Evolutionary conservation across 768 basidiomycete species (phyloP).

Genomic region (Sarcodon aspratus): DNA sequence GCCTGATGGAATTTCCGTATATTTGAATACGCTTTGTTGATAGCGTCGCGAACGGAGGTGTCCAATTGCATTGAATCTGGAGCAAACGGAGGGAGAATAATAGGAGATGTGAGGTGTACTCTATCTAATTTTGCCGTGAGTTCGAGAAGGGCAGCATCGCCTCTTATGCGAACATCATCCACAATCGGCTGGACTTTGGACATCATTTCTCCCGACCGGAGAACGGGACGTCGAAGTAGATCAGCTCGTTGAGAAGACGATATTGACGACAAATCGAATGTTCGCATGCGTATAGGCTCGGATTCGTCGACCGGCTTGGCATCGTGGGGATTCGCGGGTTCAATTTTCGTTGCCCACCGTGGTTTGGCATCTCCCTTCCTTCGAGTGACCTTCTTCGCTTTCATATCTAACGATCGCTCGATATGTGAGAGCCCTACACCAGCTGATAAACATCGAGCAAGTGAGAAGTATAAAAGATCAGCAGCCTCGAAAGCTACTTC

Average conservation of each 20-base stretch:
- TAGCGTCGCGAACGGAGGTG: constrained; percentile 60
- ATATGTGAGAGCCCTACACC: constrained; percentile 81
- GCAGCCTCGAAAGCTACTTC: constrained; percentile 94
- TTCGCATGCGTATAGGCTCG: constrained; percentile 68
- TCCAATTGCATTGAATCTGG: constrained; percentile 51
- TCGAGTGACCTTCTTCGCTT: constrained; percentile 79
- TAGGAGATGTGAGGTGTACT: constrained; percentile 53
- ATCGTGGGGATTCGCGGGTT: constrained; percentile 8
- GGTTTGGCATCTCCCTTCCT: constrained; percentile 89
- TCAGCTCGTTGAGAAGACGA: constrained; percentile 43
- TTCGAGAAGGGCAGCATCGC: constrained; percentile 79
- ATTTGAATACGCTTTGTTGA: constrained; percentile 85
- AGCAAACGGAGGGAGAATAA: constrained; percentile 73
- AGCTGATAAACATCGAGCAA: constrained; percentile 73
- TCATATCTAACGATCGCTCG: constrained; percentile 71
- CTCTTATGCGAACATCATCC: constrained; percentile 68
- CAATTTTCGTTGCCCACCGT: constrained; percentile 38
- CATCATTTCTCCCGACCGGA: constrained; percentile 84
- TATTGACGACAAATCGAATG: constrained; percentile 41
- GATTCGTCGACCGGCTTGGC: constrained; percentile 18
- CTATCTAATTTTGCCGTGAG: constrained; percentile 93
- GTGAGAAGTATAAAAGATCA: constrained; percentile 86
- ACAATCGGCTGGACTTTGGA: constrained; percentile 91
- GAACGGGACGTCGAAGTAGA: constrained; percentile 81
- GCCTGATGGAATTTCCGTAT: constrained; percentile 88